A percentile compares a stretch with the other conserved stretches of the same genome.
phyloP scores from a whole-genome alignment of 495 filamentous ascomycete species.

The Daldinia caldariorum region DNA sequence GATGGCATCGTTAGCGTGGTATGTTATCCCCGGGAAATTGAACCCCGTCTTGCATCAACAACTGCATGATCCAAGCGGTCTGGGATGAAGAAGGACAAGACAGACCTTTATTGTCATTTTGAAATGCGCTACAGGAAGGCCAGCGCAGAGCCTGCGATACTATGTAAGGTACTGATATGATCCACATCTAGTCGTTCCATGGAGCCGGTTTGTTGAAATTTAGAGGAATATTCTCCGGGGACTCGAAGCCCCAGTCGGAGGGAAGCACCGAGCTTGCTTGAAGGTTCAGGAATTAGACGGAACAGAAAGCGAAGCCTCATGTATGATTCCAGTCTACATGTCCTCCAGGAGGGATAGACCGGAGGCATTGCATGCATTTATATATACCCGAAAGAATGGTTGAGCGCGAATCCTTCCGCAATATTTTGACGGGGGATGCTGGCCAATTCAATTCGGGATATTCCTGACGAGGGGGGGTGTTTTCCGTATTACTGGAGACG shows the following conservation, averaged over 20 bases:
- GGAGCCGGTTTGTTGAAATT: constrained; percentile 49
- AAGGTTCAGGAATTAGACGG: constrained; percentile 56
- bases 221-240: constrained; percentile 48
- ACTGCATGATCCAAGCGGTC: background rate
- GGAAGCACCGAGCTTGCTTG: constrained; percentile 54
- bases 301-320: constrained; percentile 52
- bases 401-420: background rate
- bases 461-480: background rate
- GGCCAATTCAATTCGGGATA: background rate
- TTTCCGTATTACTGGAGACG: background rate
- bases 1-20: constrained; percentile 51
- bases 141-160: constrained; percentile 42
- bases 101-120: constrained; percentile 54
- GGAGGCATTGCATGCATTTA: background rate
- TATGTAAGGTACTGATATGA: constrained; percentile 16
- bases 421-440: background rate
- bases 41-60: constrained; percentile 17
- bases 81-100: constrained; percentile 33
- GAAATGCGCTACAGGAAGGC: constrained; percentile 28
- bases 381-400: background rate
- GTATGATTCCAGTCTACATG: constrained; percentile 23
- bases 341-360: background rate
- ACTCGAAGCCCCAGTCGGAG: constrained; percentile 47
- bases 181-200: constrained; percentile 49
- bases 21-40: constrained; percentile 29